These are phyloP conservation scores for Quercus mongolica DNA, from an alignment of 306 rosid genomes.

Conservation along the genomic window DNA sequence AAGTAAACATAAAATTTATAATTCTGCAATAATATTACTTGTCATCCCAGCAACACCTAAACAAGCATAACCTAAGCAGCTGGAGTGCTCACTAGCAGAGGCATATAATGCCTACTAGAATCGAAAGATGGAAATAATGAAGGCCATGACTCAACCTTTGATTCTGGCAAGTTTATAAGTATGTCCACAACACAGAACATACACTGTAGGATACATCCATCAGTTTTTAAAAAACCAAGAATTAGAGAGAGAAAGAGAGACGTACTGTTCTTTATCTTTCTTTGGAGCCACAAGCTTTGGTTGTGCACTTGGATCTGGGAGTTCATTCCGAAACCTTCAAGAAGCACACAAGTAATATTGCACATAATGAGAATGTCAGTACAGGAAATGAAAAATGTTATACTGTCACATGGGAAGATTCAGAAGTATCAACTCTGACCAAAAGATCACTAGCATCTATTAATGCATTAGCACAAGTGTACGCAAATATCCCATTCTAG, in stretches of 20 bases:
- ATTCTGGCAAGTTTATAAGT: not conserved
- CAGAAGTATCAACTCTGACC: not conserved
- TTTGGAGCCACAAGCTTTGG: conserved; percentile 90
- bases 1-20: not conserved
- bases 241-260: conserved; percentile 19
- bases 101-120: not conserved
- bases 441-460: not conserved
- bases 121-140: not conserved
- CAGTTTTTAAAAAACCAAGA: not conserved
- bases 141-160: not conserved
- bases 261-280: conserved; percentile 93
- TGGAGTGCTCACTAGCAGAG: not conserved
- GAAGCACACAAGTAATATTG: conserved; percentile 9
- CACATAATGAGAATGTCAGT: conserved; percentile 27
- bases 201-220: not conserved
- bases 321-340: conserved; percentile 90
- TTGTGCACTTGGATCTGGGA: conserved; percentile 97
- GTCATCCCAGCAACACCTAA: not conserved
- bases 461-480: not conserved
- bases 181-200: not conserved
- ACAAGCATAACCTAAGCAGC: not conserved
- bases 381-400: conserved; percentile 7
- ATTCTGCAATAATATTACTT: not conserved
- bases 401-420: not conserved
- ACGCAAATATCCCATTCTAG: not conserved